Evolutionary conservation across 257 asterid species (phyloP).

Genomic region (Nicotiana otophora): DNA sequence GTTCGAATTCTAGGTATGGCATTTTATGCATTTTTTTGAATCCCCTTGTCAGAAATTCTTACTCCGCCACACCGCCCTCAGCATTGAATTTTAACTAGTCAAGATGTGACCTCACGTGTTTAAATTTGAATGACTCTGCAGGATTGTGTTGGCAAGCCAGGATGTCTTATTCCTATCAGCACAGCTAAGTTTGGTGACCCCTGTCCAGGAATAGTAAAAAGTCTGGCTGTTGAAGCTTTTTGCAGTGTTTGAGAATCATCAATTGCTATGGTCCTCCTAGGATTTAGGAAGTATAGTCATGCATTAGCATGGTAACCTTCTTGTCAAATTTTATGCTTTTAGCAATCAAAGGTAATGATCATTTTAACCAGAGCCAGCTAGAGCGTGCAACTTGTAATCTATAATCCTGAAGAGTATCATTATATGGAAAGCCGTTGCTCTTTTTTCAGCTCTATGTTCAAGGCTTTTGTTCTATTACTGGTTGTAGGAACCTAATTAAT

Average conservation of each 20-base stretch:
- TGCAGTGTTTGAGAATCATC: conserved; percentile 34
- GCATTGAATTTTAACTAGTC: not conserved
- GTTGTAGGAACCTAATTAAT: not conserved
- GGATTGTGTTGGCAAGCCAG: conserved; percentile 48
- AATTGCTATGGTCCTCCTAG: not conserved
- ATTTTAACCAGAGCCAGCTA: not conserved
- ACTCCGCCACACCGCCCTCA: not conserved
- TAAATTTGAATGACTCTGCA: conserved; percentile 18
- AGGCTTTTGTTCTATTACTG: not conserved
- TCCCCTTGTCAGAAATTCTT: no score
- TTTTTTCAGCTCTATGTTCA: not conserved
- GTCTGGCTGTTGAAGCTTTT: conserved; percentile 58
- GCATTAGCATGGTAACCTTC: not conserved
- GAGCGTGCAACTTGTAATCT: not conserved
- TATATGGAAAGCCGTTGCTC: not conserved
- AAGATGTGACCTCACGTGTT: not conserved
- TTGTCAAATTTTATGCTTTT: not conserved
- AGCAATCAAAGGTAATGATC: not conserved
- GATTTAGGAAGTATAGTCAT: not conserved
- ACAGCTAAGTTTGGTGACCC: conserved; percentile 43
- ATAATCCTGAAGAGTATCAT: no score
- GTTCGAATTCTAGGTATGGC: no score
- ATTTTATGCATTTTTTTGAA: no score
- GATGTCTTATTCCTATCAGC: conserved; percentile 46
- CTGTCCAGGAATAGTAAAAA: conserved; percentile 46